Evolutionary conservation across 495 filamentous ascomycete genomes (phyloP).

Genomic region (Penicillium fimorum): DNA sequence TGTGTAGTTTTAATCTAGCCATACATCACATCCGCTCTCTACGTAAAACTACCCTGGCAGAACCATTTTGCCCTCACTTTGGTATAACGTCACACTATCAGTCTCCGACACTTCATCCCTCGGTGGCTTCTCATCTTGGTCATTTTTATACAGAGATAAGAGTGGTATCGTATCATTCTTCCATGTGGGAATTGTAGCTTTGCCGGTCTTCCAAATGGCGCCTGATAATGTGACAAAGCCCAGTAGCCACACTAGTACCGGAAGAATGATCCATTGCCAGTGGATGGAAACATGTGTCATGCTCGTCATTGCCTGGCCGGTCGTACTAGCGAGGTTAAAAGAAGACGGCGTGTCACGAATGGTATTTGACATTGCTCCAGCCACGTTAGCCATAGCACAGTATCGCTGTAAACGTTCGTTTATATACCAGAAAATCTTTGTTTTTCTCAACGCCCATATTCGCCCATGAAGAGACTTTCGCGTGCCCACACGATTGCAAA

Average conservation of each 20-base stretch:
- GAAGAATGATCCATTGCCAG: slow-evolving; percentile 21
- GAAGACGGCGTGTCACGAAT: slow-evolving; percentile 12
- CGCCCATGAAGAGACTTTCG: neutral
- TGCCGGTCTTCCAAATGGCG: slow-evolving; percentile 16
- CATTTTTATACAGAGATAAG: neutral
- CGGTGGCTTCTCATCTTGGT: neutral
- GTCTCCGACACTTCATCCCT: neutral
- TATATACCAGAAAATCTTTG: neutral
- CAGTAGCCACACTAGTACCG: slow-evolving; percentile 18
- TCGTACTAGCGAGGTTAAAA: neutral
- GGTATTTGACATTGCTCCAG: slow-evolving; percentile 18
- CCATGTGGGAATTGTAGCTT: neutral
- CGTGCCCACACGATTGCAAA: too few species aligned
- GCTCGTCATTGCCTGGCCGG: neutral
- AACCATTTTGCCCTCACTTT: slow-evolving; percentile 2
- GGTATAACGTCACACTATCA: neutral
- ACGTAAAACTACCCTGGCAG: neutral
- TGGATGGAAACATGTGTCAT: slow-evolving; percentile 10
- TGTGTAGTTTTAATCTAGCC: too few species aligned
- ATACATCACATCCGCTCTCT: neutral
- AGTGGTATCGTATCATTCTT: slow-evolving; percentile 12
- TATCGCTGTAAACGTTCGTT: neutral
- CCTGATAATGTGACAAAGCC: slow-evolving; percentile 7
- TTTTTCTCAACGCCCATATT: neutral
- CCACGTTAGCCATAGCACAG: slow-evolving; percentile 19